Evolutionary conservation across 352 stramenopile genomes (phyloP), one percentile per base, ranked within the genome.

Genomic region (Thalassiosira exigua): DNA sequence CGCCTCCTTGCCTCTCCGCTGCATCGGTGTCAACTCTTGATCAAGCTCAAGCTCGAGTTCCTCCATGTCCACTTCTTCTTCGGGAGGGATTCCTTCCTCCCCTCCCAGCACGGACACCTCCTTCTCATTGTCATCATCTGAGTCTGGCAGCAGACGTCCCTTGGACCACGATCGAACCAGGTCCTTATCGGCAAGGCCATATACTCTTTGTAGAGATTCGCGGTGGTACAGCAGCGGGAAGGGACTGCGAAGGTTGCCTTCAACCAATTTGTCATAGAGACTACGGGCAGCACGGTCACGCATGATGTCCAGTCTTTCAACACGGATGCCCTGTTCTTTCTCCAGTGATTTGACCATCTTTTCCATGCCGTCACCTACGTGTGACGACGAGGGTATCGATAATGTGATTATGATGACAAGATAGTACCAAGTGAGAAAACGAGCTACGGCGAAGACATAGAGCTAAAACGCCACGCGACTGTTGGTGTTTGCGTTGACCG

Each of bases 171-270:
- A 85, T 48, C 82, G 69, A 3, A 93, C 66, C 29, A 85, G 50
- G 54, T 84, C 66, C 32, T 71, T 78, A 53, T 86, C 76, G 27
- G 84, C 64, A n/a, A 67, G 32, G 1, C 77, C 71, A 48, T 75
- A 84, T 14, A 90, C 56, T 17, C 70, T 32, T 64, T 93, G 87
- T 24, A 74, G 67, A 5, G 85, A 91, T 79, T 91, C 85, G 9
- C 82, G 68, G 56, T 93, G 62, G 36, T 91, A 93, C 21, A 91
- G 70, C 41, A 88, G 71, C 9, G 87, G 87, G 24, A 85, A 77
- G 17, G 62, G 52, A 36, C 33, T 68, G 19, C 70, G 58, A 12
- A 81, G 42, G 53, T 84, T 72, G 1, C 64, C 64, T 36, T 84
- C 76, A 11, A 77, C 65, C 22, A 84, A 41, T 33, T 76, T 77